Percentiles rank a stretch among this genome's conserved stretches.
Evolutionary conservation across 257 asterid species (phyloP).

Genomic region (Lycium ferocissimum): DNA sequence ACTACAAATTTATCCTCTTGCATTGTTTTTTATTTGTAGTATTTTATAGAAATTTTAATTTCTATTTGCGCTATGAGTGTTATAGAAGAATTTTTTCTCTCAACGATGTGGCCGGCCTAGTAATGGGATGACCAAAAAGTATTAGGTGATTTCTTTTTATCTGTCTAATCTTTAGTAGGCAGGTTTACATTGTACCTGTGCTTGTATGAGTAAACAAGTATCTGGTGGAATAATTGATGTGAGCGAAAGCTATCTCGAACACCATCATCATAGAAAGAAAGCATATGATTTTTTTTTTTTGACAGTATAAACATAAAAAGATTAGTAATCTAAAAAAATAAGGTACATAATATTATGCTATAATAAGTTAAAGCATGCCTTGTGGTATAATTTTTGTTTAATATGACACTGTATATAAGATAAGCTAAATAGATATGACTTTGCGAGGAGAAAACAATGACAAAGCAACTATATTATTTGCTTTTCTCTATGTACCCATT

Average conservation of each 20-base stretch:
- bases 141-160: neutral
- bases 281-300: no score
- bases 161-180: neutral
- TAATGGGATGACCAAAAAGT: neutral
- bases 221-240: neutral
- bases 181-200: neutral
- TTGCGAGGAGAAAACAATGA: neutral
- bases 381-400: neutral
- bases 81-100: neutral
- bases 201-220: neutral
- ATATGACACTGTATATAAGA: neutral
- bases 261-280: neutral
- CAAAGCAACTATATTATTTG: neutral
- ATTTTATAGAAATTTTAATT: neutral
- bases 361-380: neutral
- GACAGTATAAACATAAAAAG: neutral
- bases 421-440: neutral
- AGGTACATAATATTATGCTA: neutral
- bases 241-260: neutral
- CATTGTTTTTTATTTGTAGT: neutral
- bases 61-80: neutral
- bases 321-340: neutral
- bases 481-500: neutral
- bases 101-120: slow-evolving; percentile 21
- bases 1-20: neutral